phyloP scores from a whole-genome alignment of 805 yeast species.

The Spathaspora sp. region DNA sequence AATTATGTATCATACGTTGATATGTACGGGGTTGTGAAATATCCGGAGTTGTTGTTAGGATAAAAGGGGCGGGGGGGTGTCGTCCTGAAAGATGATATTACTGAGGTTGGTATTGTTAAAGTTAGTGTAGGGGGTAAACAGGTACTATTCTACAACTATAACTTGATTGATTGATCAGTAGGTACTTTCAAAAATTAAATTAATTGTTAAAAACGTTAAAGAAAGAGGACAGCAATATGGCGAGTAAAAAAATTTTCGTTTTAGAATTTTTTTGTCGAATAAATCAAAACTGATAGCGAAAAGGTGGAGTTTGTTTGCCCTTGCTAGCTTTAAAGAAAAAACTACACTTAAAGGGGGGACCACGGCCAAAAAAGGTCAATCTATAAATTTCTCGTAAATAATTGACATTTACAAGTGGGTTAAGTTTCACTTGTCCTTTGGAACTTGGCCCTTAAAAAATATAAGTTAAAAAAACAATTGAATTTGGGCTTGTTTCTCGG shows the following conservation, averaged over 20 bases:
- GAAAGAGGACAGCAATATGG: background rate
- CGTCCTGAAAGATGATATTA: background rate
- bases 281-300: background rate
- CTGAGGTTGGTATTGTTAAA: background rate
- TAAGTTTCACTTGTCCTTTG: background rate
- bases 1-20: background rate
- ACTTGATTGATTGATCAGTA: background rate
- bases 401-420: background rate
- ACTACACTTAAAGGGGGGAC: background rate
- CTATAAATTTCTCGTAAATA: background rate
- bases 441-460: background rate
- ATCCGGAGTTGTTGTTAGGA: too few species aligned
- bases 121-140: background rate
- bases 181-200: background rate
- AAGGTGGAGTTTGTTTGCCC: background rate
- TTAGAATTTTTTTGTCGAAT: background rate
- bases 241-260: background rate
- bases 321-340: background rate
- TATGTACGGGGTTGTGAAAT: background rate
- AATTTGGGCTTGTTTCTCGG: background rate
- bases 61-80: too few species aligned
- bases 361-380: background rate
- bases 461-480: background rate
- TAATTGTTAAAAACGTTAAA: background rate
- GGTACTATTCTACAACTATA: background rate